Conservation (phyloP, 352 stramenopile species). For the Phytopythium vexans region DNA sequence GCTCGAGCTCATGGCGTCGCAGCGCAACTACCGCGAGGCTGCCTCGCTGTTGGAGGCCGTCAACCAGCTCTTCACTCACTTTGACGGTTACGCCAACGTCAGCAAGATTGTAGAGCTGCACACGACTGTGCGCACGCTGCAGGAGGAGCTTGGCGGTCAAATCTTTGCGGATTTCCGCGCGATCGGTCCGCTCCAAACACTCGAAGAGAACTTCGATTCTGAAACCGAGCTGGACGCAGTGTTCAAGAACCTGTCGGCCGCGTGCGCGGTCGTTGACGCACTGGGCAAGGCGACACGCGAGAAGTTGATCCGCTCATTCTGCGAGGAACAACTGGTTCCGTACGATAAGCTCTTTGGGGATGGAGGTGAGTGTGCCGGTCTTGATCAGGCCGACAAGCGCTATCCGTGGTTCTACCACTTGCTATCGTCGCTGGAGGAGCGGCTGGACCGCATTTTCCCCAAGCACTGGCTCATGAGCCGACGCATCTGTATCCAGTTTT, state of each 20-base stretch:
- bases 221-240: constrained; percentile 64
- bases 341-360: constrained; percentile 70
- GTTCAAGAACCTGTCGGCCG: constrained; percentile 63
- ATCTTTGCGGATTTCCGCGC: constrained; percentile 91
- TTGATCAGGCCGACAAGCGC: constrained; percentile 64
- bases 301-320: constrained; percentile 73
- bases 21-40: constrained; percentile 93
- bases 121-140: constrained; percentile 88
- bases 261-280: constrained; percentile 65
- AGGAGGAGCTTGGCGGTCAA: constrained; percentile 83
- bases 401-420: constrained; percentile 85
- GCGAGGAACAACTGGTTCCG: constrained; percentile 51
- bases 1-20: constrained; percentile 71
- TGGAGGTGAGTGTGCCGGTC: constrained; percentile 42
- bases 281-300: constrained; percentile 64
- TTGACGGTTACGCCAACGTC: constrained; percentile 93
- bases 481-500: constrained; percentile 92
- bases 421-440: constrained; percentile 58
- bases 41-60: constrained; percentile 96
- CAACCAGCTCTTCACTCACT: constrained; percentile 94
- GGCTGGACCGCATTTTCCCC: constrained; percentile 94
- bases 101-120: constrained; percentile 93
- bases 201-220: constrained; percentile 72
- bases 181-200: constrained; percentile 63
- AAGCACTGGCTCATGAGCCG: constrained; percentile 95